These are phyloP conservation scores for Tricholoma furcatifolium DNA, from an alignment of 768 basidiomycete genomes.

Conservation along the genomic window DNA sequence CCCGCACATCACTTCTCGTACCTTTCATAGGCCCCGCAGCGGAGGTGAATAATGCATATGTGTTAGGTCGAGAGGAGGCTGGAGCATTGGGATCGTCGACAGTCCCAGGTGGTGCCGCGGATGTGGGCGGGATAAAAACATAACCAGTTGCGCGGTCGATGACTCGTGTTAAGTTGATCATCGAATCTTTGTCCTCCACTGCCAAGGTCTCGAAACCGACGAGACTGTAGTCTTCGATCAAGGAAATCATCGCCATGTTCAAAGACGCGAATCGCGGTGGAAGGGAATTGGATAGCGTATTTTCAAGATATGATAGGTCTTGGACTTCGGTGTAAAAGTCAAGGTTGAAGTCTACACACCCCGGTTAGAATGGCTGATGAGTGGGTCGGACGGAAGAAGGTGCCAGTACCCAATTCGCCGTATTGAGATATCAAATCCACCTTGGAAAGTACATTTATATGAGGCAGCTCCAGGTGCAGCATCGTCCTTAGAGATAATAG, in stretches of 20 bases:
- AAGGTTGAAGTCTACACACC: conserved; percentile 82
- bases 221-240: conserved; percentile 91
- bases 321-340: conserved; percentile 98
- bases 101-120: conserved; percentile 33
- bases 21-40: conserved; percentile 57
- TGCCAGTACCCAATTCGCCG: conserved; percentile 78
- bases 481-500: conserved; percentile 92
- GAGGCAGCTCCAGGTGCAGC: conserved; percentile 98
- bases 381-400: neutral
- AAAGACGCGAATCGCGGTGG: conserved; percentile 70
- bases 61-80: conserved; percentile 55
- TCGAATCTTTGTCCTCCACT: conserved; percentile 96
- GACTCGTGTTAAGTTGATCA: conserved; percentile 80
- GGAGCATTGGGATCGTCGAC: conserved; percentile 34
- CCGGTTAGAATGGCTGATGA: conserved; percentile 7
- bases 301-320: conserved; percentile 87
- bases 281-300: conserved; percentile 58
- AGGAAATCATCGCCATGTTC: conserved; percentile 86
- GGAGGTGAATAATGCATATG: conserved; percentile 63
- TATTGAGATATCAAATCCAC: conserved; percentile 88
- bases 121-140: conserved; percentile 68
- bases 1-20: conserved; percentile 53
- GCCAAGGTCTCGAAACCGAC: conserved; percentile 97
- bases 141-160: conserved; percentile 94
- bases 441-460: conserved; percentile 96